phyloP scores from a whole-genome alignment of 106 monocot genomes.

The Apostasia shenzhenica region DNA sequence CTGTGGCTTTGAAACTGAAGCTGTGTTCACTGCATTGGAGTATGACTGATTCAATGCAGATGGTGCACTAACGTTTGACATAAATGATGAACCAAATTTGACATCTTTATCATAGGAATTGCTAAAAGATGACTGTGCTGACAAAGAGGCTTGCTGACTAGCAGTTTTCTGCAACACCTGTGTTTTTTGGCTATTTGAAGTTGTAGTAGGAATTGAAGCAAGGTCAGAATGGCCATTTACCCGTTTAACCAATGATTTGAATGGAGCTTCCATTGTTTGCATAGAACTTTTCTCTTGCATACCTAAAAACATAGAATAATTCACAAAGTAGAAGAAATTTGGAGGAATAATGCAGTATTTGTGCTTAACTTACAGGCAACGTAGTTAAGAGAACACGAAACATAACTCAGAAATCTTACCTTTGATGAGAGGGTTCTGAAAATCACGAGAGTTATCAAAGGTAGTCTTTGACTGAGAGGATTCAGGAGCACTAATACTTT shows the following conservation, averaged over 20 bases:
- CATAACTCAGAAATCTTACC: slow-evolving; percentile 19
- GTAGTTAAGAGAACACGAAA: not conserved
- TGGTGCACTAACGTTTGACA: slow-evolving; percentile 1
- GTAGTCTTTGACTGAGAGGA: slow-evolving; percentile 21
- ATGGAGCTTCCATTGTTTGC: slow-evolving; percentile 20
- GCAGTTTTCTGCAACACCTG: slow-evolving; percentile 4
- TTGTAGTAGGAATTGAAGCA: slow-evolving; percentile 7
- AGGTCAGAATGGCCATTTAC: slow-evolving; percentile 35
- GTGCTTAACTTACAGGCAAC: not conserved
- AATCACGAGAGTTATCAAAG: slow-evolving; percentile 11
- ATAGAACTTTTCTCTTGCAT: slow-evolving; percentile 21
- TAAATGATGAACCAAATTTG: slow-evolving; percentile 14
- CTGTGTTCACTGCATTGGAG: slow-evolving; percentile 9
- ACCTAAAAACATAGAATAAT: slow-evolving; percentile 11
- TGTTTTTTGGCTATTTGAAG: slow-evolving; percentile 11
- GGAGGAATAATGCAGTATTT: not conserved
- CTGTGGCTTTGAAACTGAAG: slow-evolving; percentile 12
- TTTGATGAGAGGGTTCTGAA: slow-evolving; percentile 16
- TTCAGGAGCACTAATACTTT: slow-evolving; percentile 9
- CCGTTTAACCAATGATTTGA: slow-evolving; percentile 46
- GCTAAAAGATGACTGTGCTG: slow-evolving; percentile 18
- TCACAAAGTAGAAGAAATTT: no score
- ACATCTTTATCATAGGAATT: slow-evolving; percentile 10
- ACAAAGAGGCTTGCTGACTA: slow-evolving; percentile 14
- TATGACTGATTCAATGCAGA: not conserved